Evolutionary conservation across 306 rosid genomes (phyloP).

Genomic region (Quercus gilva): DNA sequence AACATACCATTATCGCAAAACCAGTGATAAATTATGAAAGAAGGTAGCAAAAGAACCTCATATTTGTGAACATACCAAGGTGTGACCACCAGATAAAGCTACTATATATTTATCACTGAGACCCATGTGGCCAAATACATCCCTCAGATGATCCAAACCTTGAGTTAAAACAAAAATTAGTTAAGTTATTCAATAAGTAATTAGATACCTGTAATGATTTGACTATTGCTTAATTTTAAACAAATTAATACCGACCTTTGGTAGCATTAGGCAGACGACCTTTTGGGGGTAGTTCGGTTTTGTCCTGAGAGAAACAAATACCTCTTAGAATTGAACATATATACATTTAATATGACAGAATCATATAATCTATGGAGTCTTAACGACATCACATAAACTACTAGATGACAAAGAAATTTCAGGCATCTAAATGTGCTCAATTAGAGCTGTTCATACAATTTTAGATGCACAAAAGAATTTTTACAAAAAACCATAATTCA

Average conservation of each 20-base stretch:
- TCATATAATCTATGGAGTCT: not conserved
- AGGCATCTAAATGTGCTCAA: not conserved
- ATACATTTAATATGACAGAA: not conserved
- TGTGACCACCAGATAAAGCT: constrained; percentile 69
- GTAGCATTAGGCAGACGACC: constrained; percentile 63
- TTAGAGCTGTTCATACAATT: too few relatives aligned
- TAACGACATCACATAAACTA: too few relatives aligned
- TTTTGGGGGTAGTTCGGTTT: constrained; percentile 57
- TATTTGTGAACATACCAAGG: constrained; percentile 43
- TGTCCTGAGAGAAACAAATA: constrained; percentile 36
- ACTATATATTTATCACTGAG: constrained; percentile 59
- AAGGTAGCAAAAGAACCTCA: not conserved
- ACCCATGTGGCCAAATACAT: constrained; percentile 62
- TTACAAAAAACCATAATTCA: too few relatives aligned
- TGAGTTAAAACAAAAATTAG: not conserved
- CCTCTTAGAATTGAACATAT: not conserved
- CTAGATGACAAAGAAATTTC: too few relatives aligned
- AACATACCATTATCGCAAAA: not conserved
- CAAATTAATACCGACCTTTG: constrained; percentile 32
- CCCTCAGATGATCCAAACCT: constrained; percentile 70
- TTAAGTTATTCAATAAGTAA: not conserved
- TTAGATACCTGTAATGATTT: not conserved
- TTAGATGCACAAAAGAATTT: too few relatives aligned
- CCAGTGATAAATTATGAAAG: not conserved
- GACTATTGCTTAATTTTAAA: not conserved